phyloP scores from a whole-genome alignment of 1,284 basidiomycete species.

The Schizophyllum amplum region DNA sequence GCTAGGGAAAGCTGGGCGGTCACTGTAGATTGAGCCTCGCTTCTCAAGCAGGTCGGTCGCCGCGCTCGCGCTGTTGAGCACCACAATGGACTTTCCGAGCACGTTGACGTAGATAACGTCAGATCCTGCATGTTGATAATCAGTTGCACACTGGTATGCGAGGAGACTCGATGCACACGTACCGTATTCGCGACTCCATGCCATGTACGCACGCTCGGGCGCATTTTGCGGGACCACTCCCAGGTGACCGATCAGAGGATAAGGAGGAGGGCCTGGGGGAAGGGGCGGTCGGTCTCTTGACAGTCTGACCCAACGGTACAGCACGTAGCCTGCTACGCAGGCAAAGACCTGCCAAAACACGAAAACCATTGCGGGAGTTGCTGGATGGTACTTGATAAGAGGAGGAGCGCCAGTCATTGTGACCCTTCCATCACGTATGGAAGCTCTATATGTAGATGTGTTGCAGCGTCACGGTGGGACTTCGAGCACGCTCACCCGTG shows the following conservation, averaged over 20 bases:
- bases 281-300: neutral
- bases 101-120: slow-evolving; percentile 9
- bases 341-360: neutral
- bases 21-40: slow-evolving; percentile 1
- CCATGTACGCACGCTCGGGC: slow-evolving; percentile 11
- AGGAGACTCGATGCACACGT: neutral
- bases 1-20: neutral
- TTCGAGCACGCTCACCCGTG: no score
- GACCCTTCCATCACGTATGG: no score
- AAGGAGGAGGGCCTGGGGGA: slow-evolving; percentile 6
- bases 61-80: slow-evolving; percentile 4
- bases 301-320: neutral
- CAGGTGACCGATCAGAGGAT: slow-evolving; percentile 17
- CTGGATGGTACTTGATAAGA: no score
- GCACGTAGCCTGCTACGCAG: neutral
- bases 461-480: no score
- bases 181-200: slow-evolving; percentile 14
- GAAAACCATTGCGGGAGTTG: neutral
- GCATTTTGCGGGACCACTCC: slow-evolving; percentile 13
- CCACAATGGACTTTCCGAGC: slow-evolving; percentile 3
- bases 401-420: no score
- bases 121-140: neutral
- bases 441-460: no score
- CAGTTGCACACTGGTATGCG: neutral
- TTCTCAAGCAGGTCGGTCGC: slow-evolving; percentile 6